Conservation (phyloP, 257 asterid genomes). For the Solanum okadae region DNA sequence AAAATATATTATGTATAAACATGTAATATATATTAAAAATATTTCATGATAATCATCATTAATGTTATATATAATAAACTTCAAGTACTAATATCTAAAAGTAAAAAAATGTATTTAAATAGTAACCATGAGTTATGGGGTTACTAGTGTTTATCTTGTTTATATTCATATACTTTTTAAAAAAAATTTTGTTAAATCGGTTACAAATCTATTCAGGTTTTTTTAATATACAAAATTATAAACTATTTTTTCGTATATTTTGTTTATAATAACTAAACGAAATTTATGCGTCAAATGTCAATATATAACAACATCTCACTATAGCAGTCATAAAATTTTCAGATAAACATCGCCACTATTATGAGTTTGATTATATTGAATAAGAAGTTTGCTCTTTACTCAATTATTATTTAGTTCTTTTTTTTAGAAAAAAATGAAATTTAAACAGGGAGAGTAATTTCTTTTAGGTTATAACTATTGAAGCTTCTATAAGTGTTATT, state of each 20-base stretch:
- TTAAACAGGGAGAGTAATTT: not conserved
- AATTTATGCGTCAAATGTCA: not conserved
- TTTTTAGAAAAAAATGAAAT: too few species aligned
- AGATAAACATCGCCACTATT: rapidly evolving
- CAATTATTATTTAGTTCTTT: too few species aligned
- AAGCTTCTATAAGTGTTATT: too few species aligned
- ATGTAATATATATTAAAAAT: not conserved
- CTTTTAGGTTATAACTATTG: too few species aligned
- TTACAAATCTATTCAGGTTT: too few species aligned
- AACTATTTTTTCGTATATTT: not conserved
- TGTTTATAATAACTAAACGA: not conserved
- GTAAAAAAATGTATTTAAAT: too few species aligned
- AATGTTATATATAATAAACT: not conserved
- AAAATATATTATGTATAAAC: too few species aligned
- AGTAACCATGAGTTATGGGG: not conserved
- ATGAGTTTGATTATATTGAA: not conserved
- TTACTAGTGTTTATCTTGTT: not conserved
- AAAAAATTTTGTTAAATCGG: too few species aligned
- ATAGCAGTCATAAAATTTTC: not conserved
- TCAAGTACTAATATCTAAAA: too few species aligned
- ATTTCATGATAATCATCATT: not conserved
- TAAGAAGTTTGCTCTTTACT: too few species aligned
- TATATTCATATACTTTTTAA: too few species aligned
- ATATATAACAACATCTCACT: not conserved
- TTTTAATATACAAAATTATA: not conserved